Percentiles rank a stretch among this genome's conserved stretches.
Conservation (phyloP, 495 filamentous ascomycete genomes). For the Penicillium subrubescens region DNA sequence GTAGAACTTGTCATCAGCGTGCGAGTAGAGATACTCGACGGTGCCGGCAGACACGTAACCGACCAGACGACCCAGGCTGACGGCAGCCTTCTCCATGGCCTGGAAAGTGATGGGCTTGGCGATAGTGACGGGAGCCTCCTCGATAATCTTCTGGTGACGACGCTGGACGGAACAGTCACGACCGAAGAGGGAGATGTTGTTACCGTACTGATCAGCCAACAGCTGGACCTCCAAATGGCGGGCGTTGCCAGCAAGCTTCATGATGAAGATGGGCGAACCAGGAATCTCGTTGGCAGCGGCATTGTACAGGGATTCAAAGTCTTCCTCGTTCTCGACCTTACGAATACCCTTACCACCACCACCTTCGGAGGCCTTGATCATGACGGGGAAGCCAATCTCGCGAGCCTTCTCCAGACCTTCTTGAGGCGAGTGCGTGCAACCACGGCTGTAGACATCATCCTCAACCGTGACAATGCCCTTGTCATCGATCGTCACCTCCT, state of each 20-base stretch:
- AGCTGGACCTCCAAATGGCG: constrained; percentile 97
- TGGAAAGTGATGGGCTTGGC: constrained; percentile 86
- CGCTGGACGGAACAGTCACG: constrained; percentile 99
- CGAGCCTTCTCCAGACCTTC: constrained; percentile 86
- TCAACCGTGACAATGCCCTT: constrained; percentile 90
- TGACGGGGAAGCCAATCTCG: constrained; percentile 96
- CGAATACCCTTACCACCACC: constrained; percentile 99
- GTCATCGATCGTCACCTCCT: constrained; percentile 74
- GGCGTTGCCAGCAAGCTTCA: constrained; percentile 98
- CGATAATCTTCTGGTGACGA: constrained; percentile 99
- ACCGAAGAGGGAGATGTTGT: constrained; percentile 98
- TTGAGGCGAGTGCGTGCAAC: constrained; percentile 83
- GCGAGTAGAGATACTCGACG: constrained; percentile 98
- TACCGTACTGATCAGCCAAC: constrained; percentile 97
- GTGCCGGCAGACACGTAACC: constrained; percentile 99
- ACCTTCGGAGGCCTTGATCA: constrained; percentile 99
- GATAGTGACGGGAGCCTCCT: constrained; percentile 97
- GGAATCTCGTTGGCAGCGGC: constrained; percentile 97
- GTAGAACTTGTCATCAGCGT: constrained; percentile 98
- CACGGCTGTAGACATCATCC: constrained; percentile 83
- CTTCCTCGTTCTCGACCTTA: constrained; percentile 85
- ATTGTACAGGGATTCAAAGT: constrained; percentile 84
- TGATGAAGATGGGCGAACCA: constrained; percentile 99
- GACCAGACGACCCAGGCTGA: constrained; percentile 88
- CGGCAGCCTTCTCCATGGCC: constrained; percentile 95